These are phyloP conservation scores for Pterulicium gracile DNA, from an alignment of 1,284 basidiomycete genomes.

Conservation along the genomic window DNA sequence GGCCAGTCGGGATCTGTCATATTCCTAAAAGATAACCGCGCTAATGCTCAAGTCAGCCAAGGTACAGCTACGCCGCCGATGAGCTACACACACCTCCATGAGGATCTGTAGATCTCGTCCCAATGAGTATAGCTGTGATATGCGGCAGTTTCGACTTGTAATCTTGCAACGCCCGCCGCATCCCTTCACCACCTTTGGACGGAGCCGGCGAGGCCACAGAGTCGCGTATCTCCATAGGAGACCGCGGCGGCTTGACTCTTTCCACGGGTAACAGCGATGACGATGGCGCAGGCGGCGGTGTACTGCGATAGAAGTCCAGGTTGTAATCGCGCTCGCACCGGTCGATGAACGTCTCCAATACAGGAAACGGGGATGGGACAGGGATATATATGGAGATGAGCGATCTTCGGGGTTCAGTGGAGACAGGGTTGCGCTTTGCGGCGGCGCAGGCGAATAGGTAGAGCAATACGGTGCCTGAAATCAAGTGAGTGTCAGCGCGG, in stretches of 20 bases:
- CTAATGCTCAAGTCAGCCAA: conserved; percentile 22
- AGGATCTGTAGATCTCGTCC: conserved; percentile 82
- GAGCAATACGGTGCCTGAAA: conserved; percentile 81
- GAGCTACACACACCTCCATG: conserved; percentile 66
- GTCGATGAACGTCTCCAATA: conserved; percentile 79
- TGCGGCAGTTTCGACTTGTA: conserved; percentile 63
- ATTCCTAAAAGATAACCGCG: conserved; percentile 57
- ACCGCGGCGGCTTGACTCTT: too few species aligned
- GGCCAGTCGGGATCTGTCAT: conserved; percentile 89
- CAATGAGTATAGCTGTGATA: conserved; percentile 79
- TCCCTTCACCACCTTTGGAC: conserved; percentile 37
- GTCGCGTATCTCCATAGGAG: too few species aligned
- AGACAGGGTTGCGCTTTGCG: conserved; percentile 24
- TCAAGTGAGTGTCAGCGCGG: conserved; percentile 7
- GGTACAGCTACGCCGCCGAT: conserved; percentile 1
- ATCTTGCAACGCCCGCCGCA: conserved; percentile 70
- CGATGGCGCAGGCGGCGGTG: conserved; percentile 17
- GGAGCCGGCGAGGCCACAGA: conserved; percentile 26
- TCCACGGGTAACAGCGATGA: too few species aligned
- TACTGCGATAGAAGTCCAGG: conserved; percentile 67
- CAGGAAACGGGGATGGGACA: conserved; percentile 77
- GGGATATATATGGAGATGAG: conserved; percentile 76
- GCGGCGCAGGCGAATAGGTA: conserved; percentile 79
- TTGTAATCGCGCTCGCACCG: conserved; percentile 58
- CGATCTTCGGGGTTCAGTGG: conserved; percentile 44